Evolutionary conservation across 257 asterid genomes (phyloP).

Genomic region (Ajuga chamaepitys): DNA sequence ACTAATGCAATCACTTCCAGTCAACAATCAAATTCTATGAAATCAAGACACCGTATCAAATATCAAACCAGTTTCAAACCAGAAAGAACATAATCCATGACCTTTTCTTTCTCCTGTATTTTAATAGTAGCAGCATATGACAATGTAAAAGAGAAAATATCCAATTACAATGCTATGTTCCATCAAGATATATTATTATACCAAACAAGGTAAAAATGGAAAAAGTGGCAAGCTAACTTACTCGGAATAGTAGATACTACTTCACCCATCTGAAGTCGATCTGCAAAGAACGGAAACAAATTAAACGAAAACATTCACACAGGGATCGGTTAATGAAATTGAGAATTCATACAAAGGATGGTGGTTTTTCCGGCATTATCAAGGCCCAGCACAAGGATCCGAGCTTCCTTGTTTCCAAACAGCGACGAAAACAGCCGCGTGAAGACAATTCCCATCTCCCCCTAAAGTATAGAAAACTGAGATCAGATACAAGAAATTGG

Average conservation of each 20-base stretch:
- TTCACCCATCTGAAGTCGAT: constrained; percentile 99
- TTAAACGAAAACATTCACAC: not conserved
- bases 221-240: constrained; percentile 23
- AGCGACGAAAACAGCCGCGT: constrained; percentile 76
- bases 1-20: constrained; percentile 5
- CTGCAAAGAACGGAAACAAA: constrained; percentile 29
- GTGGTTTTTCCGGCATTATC: constrained; percentile 99
- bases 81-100: constrained; percentile 4
- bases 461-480: not conserved
- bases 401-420: constrained; percentile 94
- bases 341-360: constrained; percentile 55
- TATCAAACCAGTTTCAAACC: not conserved
- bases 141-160: not conserved
- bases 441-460: constrained; percentile 72
- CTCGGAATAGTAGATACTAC: constrained; percentile 97
- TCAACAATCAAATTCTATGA: not conserved
- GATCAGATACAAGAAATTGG: constrained; percentile 35
- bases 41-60: constrained; percentile 1
- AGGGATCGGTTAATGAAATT: constrained; percentile 1
- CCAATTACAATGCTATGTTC: not conserved
- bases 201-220: not conserved
- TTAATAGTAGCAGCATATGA: not conserved
- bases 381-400: constrained; percentile 91
- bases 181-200: not conserved
- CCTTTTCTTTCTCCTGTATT: not conserved